Evolutionary conservation across 345 rosid species (phyloP).

Genomic region (Linum usitatissimum): DNA sequence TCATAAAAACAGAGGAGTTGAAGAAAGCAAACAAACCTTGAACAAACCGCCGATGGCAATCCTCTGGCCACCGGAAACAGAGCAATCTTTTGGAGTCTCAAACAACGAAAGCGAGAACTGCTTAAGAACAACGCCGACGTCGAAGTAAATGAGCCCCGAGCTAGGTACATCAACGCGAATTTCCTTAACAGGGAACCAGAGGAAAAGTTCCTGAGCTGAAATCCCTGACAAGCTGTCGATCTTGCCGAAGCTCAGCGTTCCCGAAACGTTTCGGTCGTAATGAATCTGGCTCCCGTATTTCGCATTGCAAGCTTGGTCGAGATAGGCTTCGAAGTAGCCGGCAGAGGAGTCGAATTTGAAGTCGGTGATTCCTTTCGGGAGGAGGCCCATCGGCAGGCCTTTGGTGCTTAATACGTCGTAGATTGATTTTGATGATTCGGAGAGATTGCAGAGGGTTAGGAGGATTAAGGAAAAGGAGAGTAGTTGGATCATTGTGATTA

Average conservation of each 20-base stretch:
- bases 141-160: constrained; percentile 82
- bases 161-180: constrained; percentile 78
- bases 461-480: background rate
- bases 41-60: constrained; percentile 16
- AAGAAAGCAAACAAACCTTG: constrained; percentile 24
- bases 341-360: constrained; percentile 32
- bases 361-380: constrained; percentile 64
- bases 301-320: constrained; percentile 78
- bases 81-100: constrained; percentile 71
- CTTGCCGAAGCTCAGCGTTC: constrained; percentile 45
- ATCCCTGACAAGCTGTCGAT: constrained; percentile 60
- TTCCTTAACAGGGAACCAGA: constrained; percentile 83
- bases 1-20: no score
- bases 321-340: constrained; percentile 58
- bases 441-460: background rate
- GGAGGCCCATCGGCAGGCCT: constrained; percentile 70
- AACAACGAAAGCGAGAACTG: constrained; percentile 79
- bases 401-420: constrained; percentile 47
- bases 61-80: constrained; percentile 24
- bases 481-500: no score
- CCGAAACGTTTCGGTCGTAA: constrained; percentile 66
- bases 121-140: constrained; percentile 75
- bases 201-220: constrained; percentile 72
- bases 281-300: constrained; percentile 77
- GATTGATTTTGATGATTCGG: constrained; percentile 17